A percentile compares a stretch with the other conserved stretches of the same genome.
Conservation (phyloP, 129 eudicot species). For the Tanacetum coccineum region DNA sequence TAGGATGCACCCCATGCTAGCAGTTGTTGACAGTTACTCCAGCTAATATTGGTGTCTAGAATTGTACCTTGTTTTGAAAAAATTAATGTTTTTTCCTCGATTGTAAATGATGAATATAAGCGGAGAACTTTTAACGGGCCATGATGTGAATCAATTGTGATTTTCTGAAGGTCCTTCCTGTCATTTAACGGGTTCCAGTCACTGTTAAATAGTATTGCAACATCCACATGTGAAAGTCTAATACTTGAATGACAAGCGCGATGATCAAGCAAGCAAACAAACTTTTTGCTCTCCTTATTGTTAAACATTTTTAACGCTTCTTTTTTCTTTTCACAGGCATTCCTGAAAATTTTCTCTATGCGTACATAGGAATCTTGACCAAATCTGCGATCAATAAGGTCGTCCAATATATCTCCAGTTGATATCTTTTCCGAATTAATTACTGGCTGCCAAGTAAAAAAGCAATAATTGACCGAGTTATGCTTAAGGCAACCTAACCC, state of each 20-base stretch:
- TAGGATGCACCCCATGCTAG: conserved; percentile 57
- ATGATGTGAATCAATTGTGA: no score
- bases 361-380: conserved; percentile 55
- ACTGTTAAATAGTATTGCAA: no score
- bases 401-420: conserved; percentile 63
- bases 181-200: no score
- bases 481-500: background rate
- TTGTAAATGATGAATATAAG: no score
- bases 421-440: conserved; percentile 44
- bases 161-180: no score
- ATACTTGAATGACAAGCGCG: no score
- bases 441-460: conserved; percentile 30
- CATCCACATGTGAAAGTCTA: no score
- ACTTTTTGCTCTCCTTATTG: background rate
- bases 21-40: conserved; percentile 39
- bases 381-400: conserved; percentile 50
- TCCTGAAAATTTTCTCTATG: conserved; percentile 29
- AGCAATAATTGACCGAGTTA: background rate
- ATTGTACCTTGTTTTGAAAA: no score
- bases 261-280: no score
- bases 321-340: conserved; percentile 22
- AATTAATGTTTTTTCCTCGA: no score
- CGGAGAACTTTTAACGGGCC: no score
- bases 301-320: conserved; percentile 8
- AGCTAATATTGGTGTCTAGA: background rate